Evolutionary conservation across 352 stramenopile species (phyloP).

Genomic region (Phytophthora chlamydospora): DNA sequence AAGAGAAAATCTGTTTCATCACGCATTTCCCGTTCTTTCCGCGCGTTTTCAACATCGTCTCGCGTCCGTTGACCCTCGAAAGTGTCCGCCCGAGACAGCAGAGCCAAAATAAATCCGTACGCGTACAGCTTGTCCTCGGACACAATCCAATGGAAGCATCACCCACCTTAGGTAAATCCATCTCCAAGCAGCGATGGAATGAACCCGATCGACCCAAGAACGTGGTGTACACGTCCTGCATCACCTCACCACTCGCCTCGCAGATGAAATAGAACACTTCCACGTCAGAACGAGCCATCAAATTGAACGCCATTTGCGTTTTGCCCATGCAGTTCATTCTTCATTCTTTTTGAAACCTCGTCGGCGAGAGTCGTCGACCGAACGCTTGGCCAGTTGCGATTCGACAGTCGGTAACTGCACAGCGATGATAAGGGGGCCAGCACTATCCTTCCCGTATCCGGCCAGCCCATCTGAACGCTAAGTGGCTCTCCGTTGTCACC

Average conservation of each 20-base stretch:
- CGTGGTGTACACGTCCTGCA: background rate
- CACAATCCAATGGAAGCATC: background rate
- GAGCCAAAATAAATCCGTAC: conserved; percentile 11
- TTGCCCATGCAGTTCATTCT: conserved; percentile 4
- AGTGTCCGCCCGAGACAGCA: background rate
- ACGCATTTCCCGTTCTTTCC: background rate
- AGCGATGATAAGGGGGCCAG: too few relatives aligned
- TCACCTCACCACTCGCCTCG: background rate
- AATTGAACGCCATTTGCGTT: conserved; percentile 16
- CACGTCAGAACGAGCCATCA: conserved; percentile 10
- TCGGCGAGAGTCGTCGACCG: too few relatives aligned
- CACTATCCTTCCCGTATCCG: too few relatives aligned
- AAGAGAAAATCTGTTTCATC: background rate
- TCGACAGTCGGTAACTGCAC: too few relatives aligned
- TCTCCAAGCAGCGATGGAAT: background rate
- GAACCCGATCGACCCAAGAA: background rate
- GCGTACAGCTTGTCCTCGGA: background rate
- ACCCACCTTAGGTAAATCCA: background rate
- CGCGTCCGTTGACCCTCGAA: background rate
- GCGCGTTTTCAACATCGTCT: background rate
- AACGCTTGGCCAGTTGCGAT: too few relatives aligned
- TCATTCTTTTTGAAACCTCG: too few relatives aligned
- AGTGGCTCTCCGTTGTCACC: too few relatives aligned
- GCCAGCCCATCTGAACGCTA: too few relatives aligned
- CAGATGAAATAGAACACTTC: conserved; percentile 15